Evolutionary conservation across 1,284 basidiomycete genomes (phyloP), one percentile per base, ranked within the genome.

Genomic region (Psilocybe mexicana): DNA sequence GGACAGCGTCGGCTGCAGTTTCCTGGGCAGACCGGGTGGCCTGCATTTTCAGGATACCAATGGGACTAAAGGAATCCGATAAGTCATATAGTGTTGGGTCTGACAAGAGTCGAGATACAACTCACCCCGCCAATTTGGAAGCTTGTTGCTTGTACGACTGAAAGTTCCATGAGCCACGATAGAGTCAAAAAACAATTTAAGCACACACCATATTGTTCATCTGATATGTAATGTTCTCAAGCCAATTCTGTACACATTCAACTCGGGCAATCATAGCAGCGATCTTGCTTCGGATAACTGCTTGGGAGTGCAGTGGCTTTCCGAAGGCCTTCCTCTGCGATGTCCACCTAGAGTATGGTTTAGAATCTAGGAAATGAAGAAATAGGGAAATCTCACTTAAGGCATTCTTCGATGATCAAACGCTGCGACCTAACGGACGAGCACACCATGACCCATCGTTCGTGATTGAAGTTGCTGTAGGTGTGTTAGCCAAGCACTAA

Each of bases 211-310:
- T 94, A 66, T 94, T 87, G 70, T 83, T 87, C 94, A 96, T 96
- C 74, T 96, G 94, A 72, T 89, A 87, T 0, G 94, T 96, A 61
- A 96, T 77, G 68, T 85, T 90, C 76, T 98, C 95, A 26, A 96
- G 76, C 93, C 94, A 97, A 48, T 83, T 85, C 70, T 97, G 94
- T 50, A 67, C 67, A 64, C 75, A 79, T 60, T 96, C 93, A 36
- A 84, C 81, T 58, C 92, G 87, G 24, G 90, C 84, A 59, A 96
- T 93, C 91, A 96, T 94, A 26, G 79, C 77, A 1, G 93, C 93
- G 49, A 96, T 74, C 79, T 94, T 95, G 66, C 82, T 81, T 55
- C 94, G 84, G 66, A 97, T 88, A 61, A 96, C 90, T 5, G 94
- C 84, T 71, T 93, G 91, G 6, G 87, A 83, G 64, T 87, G 85